Conservation (phyloP, 805 yeast genomes). For the Yarrowia yakushimensis region DNA sequence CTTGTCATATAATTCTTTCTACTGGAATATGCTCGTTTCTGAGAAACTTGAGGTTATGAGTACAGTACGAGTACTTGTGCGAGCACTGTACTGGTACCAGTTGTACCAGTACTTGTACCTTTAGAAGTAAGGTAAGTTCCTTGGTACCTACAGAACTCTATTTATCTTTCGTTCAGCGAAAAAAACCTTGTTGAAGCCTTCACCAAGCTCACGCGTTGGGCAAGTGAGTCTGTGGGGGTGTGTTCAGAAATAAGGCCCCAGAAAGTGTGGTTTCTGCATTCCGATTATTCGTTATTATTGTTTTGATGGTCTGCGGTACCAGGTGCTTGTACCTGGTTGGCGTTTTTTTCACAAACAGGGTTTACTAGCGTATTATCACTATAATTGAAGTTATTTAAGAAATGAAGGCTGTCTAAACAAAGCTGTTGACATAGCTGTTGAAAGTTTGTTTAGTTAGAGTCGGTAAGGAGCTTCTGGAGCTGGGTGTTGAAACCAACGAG, state of each 20-base stretch:
- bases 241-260: background rate
- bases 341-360: background rate
- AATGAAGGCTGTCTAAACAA: background rate
- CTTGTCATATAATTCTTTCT: too few relatives aligned
- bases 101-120: too few relatives aligned
- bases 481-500: constrained; percentile 6
- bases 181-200: too few relatives aligned
- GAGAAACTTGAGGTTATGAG: background rate
- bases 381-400: background rate
- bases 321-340: too few relatives aligned
- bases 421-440: background rate
- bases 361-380: background rate
- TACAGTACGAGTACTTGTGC: too few relatives aligned
- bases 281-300: background rate
- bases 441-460: background rate
- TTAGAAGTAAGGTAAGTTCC: too few relatives aligned
- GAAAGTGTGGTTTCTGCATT: background rate
- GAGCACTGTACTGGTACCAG: too few relatives aligned
- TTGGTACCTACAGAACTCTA: too few relatives aligned
- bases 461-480: constrained; percentile 16
- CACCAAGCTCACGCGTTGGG: background rate
- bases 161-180: background rate
- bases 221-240: background rate
- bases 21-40: too few relatives aligned
- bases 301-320: too few relatives aligned